Conservation (phyloP, 176 grass and related monocot genomes). For the Juncus effusus region DNA sequence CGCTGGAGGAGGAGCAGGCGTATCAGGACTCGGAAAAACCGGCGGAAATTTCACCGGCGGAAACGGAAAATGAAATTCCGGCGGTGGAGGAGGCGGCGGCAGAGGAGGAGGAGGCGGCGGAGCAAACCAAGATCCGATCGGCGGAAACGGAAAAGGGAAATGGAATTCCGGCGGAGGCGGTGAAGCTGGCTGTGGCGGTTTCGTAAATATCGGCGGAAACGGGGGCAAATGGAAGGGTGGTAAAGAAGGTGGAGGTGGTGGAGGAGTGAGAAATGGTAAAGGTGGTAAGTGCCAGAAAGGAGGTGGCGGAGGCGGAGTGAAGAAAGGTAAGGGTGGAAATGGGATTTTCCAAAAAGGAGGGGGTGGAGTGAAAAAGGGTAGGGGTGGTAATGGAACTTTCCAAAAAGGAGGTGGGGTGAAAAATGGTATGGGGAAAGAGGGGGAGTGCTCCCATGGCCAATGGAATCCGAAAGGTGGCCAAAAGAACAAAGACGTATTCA, state of each 20-base stretch:
- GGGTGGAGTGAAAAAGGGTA: constrained; percentile 29
- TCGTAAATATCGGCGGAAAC: constrained; percentile 36
- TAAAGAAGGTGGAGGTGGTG: constrained; percentile 35
- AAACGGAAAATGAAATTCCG: constrained; percentile 42
- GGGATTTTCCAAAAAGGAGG: constrained; percentile 30
- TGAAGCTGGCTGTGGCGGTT: constrained; percentile 13
- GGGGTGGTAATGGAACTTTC: constrained; percentile 14
- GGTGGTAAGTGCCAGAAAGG: constrained; percentile 49
- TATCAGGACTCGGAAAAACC: constrained; percentile 33
- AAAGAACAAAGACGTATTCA: constrained; percentile 68
- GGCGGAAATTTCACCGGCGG: constrained; percentile 33
- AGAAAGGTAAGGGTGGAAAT: constrained; percentile 61
- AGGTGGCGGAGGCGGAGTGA: constrained; percentile 41
- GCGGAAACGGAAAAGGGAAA: constrained; percentile 40
- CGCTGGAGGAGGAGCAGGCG: constrained; percentile 35
- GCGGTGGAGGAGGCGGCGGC: constrained; percentile 34
- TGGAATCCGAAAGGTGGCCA: constrained; percentile 49
- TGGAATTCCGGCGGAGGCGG: constrained; percentile 23
- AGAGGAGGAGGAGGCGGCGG: constrained; percentile 30
- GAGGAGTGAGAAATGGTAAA: constrained; percentile 38
- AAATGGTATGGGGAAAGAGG: constrained; percentile 48
- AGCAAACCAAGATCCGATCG: constrained; percentile 36
- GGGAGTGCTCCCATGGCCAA: constrained; percentile 54
- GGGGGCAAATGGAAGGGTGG: constrained; percentile 35
- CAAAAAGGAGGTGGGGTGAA: constrained; percentile 46